Evolutionary conservation across 2,329 filamentous ascomycete genomes (phyloP).

Genomic region (Colletotrichum costaricense): DNA sequence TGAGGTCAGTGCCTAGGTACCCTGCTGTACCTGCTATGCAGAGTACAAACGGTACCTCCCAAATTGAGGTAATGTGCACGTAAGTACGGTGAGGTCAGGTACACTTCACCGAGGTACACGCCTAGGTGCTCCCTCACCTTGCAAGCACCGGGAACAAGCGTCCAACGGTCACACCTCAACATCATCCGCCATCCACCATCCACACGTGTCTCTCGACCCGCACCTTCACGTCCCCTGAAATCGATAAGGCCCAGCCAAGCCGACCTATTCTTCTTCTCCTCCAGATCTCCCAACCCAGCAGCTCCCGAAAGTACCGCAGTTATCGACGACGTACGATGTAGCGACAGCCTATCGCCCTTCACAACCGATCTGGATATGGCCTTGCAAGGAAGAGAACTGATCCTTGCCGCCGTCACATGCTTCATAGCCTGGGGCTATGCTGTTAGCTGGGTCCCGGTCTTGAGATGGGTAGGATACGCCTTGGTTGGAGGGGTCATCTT

Average conservation of each 20-base stretch:
- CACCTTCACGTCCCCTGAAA: not conserved
- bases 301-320: constrained; percentile 9
- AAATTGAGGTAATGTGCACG: not conserved
- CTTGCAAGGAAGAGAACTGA: constrained; percentile 79
- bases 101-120: not conserved
- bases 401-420: constrained; percentile 73
- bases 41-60: not conserved
- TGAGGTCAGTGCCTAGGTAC: not conserved
- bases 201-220: not conserved
- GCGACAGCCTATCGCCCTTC: constrained; percentile 16
- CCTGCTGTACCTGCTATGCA: not conserved
- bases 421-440: constrained; percentile 91
- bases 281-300: not conserved
- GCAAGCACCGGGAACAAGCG: not conserved
- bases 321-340: constrained; percentile 28
- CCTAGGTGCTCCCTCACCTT: not conserved
- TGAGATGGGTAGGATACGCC: constrained; percentile 89
- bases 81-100: not conserved
- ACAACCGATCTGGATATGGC: constrained; percentile 62
- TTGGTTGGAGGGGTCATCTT: constrained; percentile 77
- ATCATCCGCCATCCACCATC: constrained; percentile 1
- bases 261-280: not conserved
- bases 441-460: constrained; percentile 82
- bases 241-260: constrained; percentile 7
- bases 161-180: not conserved